Evolutionary conservation across 2,329 filamentous ascomycete genomes (phyloP).

Genomic region (Metarhizium rileyi): DNA sequence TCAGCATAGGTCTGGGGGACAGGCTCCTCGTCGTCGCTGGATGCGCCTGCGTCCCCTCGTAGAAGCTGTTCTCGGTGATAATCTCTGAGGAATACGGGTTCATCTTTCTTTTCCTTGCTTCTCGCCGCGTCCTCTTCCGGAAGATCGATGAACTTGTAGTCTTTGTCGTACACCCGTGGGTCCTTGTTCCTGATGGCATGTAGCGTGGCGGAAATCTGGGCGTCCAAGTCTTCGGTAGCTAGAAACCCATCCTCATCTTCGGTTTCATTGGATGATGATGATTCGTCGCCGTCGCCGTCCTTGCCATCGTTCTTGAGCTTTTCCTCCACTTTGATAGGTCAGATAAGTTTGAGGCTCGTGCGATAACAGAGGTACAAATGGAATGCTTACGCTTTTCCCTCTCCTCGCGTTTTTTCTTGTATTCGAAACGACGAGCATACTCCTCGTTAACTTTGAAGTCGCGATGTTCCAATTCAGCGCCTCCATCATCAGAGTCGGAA

Average conservation of each 20-base stretch:
- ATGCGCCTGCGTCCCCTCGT: slow-evolving; percentile 53
- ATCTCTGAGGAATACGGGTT: slow-evolving; percentile 76
- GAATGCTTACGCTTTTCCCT: slow-evolving; percentile 50
- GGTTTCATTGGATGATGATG: slow-evolving; percentile 66
- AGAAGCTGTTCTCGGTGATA: slow-evolving; percentile 90
- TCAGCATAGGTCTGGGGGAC: slow-evolving; percentile 66
- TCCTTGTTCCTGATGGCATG: slow-evolving; percentile 85
- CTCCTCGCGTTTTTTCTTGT: slow-evolving; percentile 97
- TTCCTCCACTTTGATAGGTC: slow-evolving; percentile 60
- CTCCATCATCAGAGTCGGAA: slow-evolving; percentile 38
- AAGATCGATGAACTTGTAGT: slow-evolving; percentile 66
- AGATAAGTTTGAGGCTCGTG: not conserved
- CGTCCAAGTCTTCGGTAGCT: slow-evolving; percentile 74
- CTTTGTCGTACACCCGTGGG: slow-evolving; percentile 77
- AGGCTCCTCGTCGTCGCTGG: slow-evolving; percentile 49
- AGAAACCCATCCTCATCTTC: slow-evolving; percentile 89
- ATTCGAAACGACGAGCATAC: slow-evolving; percentile 80
- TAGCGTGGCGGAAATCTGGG: slow-evolving; percentile 77
- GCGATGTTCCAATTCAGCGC: slow-evolving; percentile 27
- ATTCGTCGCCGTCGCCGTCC: slow-evolving; percentile 39
- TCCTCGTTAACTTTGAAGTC: slow-evolving; percentile 81
- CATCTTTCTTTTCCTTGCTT: slow-evolving; percentile 54
- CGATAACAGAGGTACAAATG: not conserved
- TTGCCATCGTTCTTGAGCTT: slow-evolving; percentile 53
- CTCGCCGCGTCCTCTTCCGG: slow-evolving; percentile 38